Evolutionary conservation across 208 protist species (phyloP).

Genomic region (Trichomonas vaginalis): DNA sequence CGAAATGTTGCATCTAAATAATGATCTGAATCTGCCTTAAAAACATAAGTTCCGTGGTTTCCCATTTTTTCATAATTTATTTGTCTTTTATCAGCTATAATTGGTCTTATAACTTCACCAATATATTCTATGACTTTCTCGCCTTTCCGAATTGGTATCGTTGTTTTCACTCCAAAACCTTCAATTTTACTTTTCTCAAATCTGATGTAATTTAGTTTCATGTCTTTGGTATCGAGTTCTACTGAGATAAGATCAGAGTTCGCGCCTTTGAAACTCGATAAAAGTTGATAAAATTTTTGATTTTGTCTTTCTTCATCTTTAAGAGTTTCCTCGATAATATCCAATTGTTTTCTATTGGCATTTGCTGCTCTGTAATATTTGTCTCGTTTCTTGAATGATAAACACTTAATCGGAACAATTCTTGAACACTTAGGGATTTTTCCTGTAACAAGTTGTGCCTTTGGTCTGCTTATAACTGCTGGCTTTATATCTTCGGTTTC

Average conservation of each 20-base stretch:
- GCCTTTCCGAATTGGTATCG: neutral
- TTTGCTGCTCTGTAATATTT: neutral
- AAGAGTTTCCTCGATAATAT: neutral
- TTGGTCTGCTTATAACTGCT: too few species aligned
- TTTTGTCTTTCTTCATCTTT: neutral
- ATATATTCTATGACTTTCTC: slow-evolving; percentile 32
- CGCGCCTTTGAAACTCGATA: neutral
- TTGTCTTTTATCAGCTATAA: slow-evolving; percentile 10
- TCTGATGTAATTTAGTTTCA: neutral
- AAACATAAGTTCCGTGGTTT: slow-evolving; percentile 22
- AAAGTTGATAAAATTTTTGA: neutral
- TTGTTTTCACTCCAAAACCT: slow-evolving; percentile 17
- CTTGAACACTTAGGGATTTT: too few species aligned
- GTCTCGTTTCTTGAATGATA: neutral
- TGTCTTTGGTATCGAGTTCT: neutral
- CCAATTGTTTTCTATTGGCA: neutral
- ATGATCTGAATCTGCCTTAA: neutral
- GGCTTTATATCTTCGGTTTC: too few species aligned
- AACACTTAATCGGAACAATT: neutral
- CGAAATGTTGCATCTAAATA: slow-evolving; percentile 21
- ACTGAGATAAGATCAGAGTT: neutral
- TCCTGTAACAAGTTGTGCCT: too few species aligned
- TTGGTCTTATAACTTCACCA: slow-evolving; percentile 23
- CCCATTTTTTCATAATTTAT: neutral
- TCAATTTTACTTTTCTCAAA: neutral